Percentiles rank a stretch among this genome's conserved stretches.
Evolutionary conservation across 225 moss, liverwort and hornwort species (phyloP).

Genomic region (Anthoceros angustus): DNA sequence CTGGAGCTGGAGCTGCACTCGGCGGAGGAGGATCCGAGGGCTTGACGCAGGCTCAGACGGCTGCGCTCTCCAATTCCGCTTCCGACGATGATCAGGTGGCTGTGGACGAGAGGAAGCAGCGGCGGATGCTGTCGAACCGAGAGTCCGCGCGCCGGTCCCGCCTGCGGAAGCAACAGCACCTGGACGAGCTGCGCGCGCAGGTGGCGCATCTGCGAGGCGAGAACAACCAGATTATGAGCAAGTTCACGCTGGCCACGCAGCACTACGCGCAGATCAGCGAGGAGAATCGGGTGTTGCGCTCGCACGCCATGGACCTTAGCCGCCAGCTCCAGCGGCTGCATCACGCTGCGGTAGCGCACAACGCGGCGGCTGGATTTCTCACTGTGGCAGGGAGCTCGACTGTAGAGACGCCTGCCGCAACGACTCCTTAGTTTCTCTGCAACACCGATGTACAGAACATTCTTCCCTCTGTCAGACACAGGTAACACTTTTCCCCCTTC

Average conservation of each 20-base stretch:
- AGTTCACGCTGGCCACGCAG: conserved; percentile 51
- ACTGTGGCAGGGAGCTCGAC: background rate
- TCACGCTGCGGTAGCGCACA: conserved; percentile 47
- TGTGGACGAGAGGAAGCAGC: conserved; percentile 77
- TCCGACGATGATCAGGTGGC: conserved; percentile 79
- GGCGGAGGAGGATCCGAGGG: background rate
- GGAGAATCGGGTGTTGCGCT: conserved; percentile 54
- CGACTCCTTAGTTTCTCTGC: no score
- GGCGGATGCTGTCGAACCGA: conserved; percentile 92
- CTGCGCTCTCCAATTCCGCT: conserved; percentile 39
- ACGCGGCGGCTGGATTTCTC: conserved; percentile 20
- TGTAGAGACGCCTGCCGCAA: no score
- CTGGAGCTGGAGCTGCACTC: background rate
- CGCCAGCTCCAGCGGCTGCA: conserved; percentile 57
- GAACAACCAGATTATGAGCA: conserved; percentile 67
- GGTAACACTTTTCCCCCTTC: no score
- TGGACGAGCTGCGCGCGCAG: conserved; percentile 80
- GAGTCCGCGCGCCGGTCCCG: conserved; percentile 92
- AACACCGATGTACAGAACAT: no score
- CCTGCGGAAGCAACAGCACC: conserved; percentile 85
- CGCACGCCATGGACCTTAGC: conserved; percentile 48
- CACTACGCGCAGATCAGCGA: conserved; percentile 54
- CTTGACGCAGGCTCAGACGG: background rate
- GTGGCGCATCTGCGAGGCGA: conserved; percentile 65
- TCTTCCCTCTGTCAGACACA: no score